Base-by-base conservation (phyloP, 108 stramenopile species). In the Cyclotella distinguenda region DNA sequence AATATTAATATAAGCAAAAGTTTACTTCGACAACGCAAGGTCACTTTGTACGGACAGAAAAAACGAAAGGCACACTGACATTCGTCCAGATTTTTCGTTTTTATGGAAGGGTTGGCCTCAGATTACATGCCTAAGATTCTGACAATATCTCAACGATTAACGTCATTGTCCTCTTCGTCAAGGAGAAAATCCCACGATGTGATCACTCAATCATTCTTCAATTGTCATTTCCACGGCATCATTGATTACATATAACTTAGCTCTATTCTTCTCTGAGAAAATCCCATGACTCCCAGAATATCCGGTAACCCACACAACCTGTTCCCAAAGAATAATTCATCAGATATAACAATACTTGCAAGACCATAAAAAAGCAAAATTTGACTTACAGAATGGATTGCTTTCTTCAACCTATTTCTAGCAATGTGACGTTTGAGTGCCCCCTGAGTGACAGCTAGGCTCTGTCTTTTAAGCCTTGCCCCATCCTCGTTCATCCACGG, bases 401-500 rank as follows among this genome's bases (percentile, higher is more conserved):
- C 79, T 18, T 72, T 77, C 52, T 67, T 76, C 16, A 83, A 64
- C 48, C 77, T 83, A 28, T 62, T 55, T 40, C 61, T 72, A 12
- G 82, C 82, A 51, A 80, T 75, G 45, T 60, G 48, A n/a, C 46
- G 59, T 40, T 75, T 82, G 28, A 82, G 54, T 48, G 28, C 54
- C 18, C 18, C 57, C 47, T 79, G 64, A 10, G 64, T 49, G 16
- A n/a, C 44, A 21, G 12, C 30, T 16, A 82, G 54, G 46, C 46
- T 74, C 39, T 23, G 35, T 27, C 39, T 36, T n/a, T 70, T 55
- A 35, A 84, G 60, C 43, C 8, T 38, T 34, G 32, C 19, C 22
- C 56, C 61, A 21, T 77, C 63, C 31, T 55, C 68, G 11, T 40
- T 61, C 47, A 82, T 72, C 85, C 85, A 86, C 15, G 74, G 46